These are phyloP conservation scores for Pseudonitzschia multiseries DNA, from an alignment of 108 stramenopile species.

Conservation along the genomic window DNA sequence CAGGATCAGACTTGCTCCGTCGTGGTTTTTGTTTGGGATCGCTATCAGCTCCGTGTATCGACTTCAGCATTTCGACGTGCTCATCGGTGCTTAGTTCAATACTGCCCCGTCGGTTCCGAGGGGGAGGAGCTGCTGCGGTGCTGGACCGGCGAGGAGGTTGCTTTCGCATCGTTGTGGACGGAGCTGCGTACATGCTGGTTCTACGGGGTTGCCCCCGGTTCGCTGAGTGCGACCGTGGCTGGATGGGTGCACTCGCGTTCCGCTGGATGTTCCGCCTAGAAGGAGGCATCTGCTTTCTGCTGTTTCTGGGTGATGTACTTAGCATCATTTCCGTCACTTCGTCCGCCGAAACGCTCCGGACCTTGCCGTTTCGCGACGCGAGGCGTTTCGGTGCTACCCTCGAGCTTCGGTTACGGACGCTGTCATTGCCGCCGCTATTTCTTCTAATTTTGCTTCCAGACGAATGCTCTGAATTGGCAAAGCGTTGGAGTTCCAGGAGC, in stretches of 20 bases:
- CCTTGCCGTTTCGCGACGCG: not conserved
- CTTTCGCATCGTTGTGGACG: not conserved
- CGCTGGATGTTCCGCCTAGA: not conserved
- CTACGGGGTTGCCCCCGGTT: not conserved
- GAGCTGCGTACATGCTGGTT: not conserved
- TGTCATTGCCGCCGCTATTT: not conserved
- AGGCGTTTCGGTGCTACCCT: not conserved
- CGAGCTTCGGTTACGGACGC: too few species aligned
- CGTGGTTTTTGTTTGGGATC: not conserved
- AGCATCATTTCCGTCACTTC: not conserved
- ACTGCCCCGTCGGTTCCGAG: not conserved
- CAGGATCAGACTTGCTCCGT: not conserved
- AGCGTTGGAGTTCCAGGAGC: not conserved
- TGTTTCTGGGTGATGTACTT: not conserved
- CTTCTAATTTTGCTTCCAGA: not conserved
- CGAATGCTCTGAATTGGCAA: too few species aligned
- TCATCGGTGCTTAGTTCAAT: not conserved
- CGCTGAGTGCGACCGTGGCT: not conserved
- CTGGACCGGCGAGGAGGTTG: not conserved
- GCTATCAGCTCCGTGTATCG: not conserved
- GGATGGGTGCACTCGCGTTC: not conserved
- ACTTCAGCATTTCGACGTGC: slow-evolving; percentile 8
- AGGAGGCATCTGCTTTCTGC: not conserved
- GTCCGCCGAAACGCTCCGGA: not conserved
- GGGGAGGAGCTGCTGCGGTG: not conserved